Conservation (phyloP, 306 rosid species). For the Chamaecrista fasciculata region DNA sequence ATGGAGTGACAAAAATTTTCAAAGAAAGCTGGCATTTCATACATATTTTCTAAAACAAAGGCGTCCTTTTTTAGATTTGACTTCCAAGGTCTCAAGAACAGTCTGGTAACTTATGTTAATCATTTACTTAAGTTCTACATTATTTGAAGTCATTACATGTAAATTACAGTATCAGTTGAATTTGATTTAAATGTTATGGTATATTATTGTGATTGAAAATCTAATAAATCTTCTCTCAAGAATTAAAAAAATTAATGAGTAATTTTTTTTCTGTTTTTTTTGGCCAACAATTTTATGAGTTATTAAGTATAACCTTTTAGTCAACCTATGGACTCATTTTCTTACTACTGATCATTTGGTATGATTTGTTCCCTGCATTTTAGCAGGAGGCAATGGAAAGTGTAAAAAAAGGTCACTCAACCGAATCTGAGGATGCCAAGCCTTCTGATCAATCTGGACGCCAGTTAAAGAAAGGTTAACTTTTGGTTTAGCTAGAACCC, state of each 20-base stretch:
- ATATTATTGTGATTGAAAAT: neutral
- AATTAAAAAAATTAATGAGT: neutral
- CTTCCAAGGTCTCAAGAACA: neutral
- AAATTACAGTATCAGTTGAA: neutral
- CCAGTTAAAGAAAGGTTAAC: slow-evolving; percentile 74
- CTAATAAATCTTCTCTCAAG: neutral
- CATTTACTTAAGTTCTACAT: neutral
- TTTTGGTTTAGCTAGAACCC: slow-evolving; percentile 16
- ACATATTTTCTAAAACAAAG: neutral
- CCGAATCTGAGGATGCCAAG: slow-evolving; percentile 54
- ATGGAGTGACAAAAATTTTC: neutral
- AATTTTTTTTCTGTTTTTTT: too few species aligned
- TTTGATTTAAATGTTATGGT: neutral
- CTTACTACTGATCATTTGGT: slow-evolving; percentile 14
- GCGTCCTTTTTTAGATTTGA: neutral
- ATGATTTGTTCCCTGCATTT: slow-evolving; percentile 18
- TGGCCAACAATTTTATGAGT: neutral
- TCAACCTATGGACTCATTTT: slow-evolving; percentile 14
- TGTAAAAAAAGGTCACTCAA: slow-evolving; percentile 48
- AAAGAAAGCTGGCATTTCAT: neutral
- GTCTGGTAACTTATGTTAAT: neutral
- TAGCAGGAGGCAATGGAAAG: slow-evolving; percentile 57
- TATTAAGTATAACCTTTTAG: neutral
- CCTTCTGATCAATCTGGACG: slow-evolving; percentile 50
- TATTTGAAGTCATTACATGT: neutral